Evolutionary conservation across 495 filamentous ascomycete species (phyloP).

Genomic region (Aspergillus olivimuriae): DNA sequence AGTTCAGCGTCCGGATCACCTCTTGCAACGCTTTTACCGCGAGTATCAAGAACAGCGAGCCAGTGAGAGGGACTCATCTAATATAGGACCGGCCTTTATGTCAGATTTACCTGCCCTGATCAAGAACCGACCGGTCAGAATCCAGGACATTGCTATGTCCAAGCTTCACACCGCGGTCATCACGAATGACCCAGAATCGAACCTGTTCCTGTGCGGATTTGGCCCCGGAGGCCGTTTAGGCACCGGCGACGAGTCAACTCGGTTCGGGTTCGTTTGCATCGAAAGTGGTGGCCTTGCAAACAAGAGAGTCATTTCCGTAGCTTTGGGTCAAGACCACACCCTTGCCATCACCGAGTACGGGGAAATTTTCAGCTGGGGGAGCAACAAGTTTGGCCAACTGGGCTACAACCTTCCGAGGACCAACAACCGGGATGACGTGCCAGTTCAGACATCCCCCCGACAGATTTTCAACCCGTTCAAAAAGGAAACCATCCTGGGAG

Average conservation of each 20-base stretch:
- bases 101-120: constrained; percentile 61
- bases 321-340: constrained; percentile 86
- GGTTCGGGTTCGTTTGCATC: constrained; percentile 76
- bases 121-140: constrained; percentile 59
- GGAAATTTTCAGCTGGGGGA: constrained; percentile 89
- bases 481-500: constrained; percentile 72
- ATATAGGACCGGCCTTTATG: constrained; percentile 16
- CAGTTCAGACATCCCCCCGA: constrained; percentile 70
- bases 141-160: constrained; percentile 75
- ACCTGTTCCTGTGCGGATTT: constrained; percentile 89
- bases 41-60: constrained; percentile 46
- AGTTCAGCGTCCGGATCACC: constrained; percentile 72
- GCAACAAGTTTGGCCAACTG: constrained; percentile 78
- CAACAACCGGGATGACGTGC: constrained; percentile 57
- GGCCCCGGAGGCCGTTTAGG: constrained; percentile 87
- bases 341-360: constrained; percentile 76
- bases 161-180: constrained; percentile 89
- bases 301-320: constrained; percentile 63
- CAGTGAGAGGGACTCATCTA: constrained; percentile 18
- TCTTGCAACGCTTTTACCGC: constrained; percentile 61
- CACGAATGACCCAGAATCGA: constrained; percentile 83
- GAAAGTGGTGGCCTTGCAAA: constrained; percentile 64
- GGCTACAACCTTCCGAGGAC: constrained; percentile 65
- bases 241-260: constrained; percentile 80
- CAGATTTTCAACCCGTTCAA: constrained; percentile 91